Evolutionary conservation across 306 rosid species (phyloP), one percentile per base, ranked within the genome.

Genomic region (Vicia faba): DNA sequence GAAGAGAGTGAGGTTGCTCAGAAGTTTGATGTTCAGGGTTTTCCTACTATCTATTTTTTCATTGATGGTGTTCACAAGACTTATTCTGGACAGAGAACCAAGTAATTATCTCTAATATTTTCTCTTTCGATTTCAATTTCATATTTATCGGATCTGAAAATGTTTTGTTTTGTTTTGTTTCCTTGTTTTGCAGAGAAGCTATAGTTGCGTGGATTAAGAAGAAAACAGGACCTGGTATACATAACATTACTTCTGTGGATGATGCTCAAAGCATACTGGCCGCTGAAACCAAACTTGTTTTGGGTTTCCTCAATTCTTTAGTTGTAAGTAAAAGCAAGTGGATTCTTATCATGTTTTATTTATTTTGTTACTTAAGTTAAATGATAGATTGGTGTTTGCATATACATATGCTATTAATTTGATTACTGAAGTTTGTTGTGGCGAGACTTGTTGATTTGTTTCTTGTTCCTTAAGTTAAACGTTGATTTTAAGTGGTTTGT

Each of bases 171-270:
- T 36, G 14, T 38, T 44, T 12, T 19, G 3, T 2, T 69, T 63
- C 6, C 43, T 19, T 51, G 36, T 5, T n/a, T 13, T 60, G 15
- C 81, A 95, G 99, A 65, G 95, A 95, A 66, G 92, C 84, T 33
- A 90, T 95, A 8, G 92, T 95, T 51, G 70, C 84, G 19, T 95
- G 97, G 97, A 95, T 95, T 55, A 95, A 81, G 95, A 95, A 95
- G 91, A 95, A 95, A 84, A 85, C 41, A 3, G 99, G 99, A 45
- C 97, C 99, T 73, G 99, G 92, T 67, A 46, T 95, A 3, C 12
- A 77, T 81, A 95, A 95, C 54, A 33, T 95, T 66, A 95, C 99
- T 46, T 78, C 91, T 11, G 61, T 89, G 74, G 96, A 91, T 5
- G 96, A 91, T 7, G 97, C 96, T 13, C 82, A 88, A 38, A 71